These are phyloP conservation scores for Aureobasidium namibiae DNA, from an alignment of 2,329 filamentous ascomycete genomes.

Conservation along the genomic window DNA sequence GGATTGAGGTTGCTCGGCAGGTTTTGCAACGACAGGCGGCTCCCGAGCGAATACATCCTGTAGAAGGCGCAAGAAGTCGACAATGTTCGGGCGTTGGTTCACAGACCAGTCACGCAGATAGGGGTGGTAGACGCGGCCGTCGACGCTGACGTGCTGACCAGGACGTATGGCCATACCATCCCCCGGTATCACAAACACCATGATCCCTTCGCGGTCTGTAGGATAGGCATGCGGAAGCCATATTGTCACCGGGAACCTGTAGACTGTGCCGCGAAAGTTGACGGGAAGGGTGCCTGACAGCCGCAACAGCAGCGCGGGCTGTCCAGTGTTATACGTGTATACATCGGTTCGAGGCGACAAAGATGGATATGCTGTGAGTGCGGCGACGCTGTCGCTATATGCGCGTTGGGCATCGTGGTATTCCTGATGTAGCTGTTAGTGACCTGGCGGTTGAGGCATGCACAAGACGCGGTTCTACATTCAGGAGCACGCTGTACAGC, in stretches of 20 bases:
- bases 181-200: constrained; percentile 82
- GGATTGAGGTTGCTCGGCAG: constrained; percentile 41
- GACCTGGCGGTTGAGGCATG: background rate
- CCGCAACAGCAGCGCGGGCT: constrained; percentile 76
- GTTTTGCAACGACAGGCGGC: constrained; percentile 75
- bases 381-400: constrained; percentile 82
- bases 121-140: constrained; percentile 90
- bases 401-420: constrained; percentile 89
- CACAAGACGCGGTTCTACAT: background rate
- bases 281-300: constrained; percentile 87
- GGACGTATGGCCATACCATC: constrained; percentile 83
- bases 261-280: constrained; percentile 76
- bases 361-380: constrained; percentile 69
- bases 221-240: constrained; percentile 93
- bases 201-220: constrained; percentile 68
- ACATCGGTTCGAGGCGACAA: constrained; percentile 85
- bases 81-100: constrained; percentile 75
- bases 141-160: constrained; percentile 88
- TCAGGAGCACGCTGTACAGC: constrained; percentile 74
- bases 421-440: constrained; percentile 53
- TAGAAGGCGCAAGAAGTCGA: constrained; percentile 75
- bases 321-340: constrained; percentile 87
- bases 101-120: constrained; percentile 89
- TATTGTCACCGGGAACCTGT: constrained; percentile 83
- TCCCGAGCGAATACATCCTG: constrained; percentile 89